Conservation (phyloP, 306 rosid genomes). For the Quercus berberidifolia region DNA sequence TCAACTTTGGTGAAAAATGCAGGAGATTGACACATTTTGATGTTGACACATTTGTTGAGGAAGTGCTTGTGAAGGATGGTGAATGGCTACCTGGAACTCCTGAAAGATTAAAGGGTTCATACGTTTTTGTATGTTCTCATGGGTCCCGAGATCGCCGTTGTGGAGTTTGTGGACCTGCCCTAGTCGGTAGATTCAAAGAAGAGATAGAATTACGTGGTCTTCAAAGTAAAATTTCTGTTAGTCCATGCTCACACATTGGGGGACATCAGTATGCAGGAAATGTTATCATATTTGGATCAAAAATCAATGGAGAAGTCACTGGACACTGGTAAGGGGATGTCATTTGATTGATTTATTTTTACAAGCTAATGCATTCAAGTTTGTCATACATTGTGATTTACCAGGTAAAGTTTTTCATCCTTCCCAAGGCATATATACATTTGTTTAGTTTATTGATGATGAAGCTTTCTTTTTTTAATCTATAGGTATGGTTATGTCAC, state of each 20-base stretch:
- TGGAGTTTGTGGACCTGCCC: conserved; percentile 90
- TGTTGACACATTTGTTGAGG: conserved; percentile 94
- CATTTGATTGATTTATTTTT: not conserved
- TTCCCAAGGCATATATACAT: not conserved
- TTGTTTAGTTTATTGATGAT: conserved; percentile 12
- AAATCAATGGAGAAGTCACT: conserved; percentile 51
- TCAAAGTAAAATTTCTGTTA: conserved; percentile 73
- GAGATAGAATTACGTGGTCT: conserved; percentile 72
- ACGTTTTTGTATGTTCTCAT: conserved; percentile 84
- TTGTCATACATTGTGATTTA: not conserved
- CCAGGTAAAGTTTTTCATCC: not conserved
- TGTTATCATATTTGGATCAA: conserved; percentile 69
- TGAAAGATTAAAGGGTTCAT: conserved; percentile 65
- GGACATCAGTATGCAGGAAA: conserved; percentile 93
- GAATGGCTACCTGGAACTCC: conserved; percentile 95
- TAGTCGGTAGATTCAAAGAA: conserved; percentile 71
- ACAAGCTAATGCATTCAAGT: not conserved
- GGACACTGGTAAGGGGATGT: conserved; percentile 79
- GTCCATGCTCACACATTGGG: conserved; percentile 95
- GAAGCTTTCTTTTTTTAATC: not conserved
- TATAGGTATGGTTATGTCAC: conserved; percentile 94
- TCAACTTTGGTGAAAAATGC: conserved; percentile 21
- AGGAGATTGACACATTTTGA: conserved; percentile 97
- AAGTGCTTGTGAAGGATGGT: conserved; percentile 91
- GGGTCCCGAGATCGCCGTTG: conserved; percentile 93